Evolutionary conservation across 305 asterid genomes (phyloP), one percentile per base, ranked within the genome.

Genomic region (Plantago lanceolata): DNA sequence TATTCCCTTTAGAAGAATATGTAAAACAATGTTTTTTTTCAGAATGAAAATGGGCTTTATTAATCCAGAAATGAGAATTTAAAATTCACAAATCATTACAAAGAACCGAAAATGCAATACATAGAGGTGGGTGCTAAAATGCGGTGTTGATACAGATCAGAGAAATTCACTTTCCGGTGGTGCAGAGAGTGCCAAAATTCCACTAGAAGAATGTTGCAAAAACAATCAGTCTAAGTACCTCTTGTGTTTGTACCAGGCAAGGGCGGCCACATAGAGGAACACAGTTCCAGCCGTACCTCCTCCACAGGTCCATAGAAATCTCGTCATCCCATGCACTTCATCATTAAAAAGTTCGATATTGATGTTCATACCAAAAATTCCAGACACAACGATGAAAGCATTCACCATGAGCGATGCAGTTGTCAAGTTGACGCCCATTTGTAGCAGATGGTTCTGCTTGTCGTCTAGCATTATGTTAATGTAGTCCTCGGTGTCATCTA

Each of bases 401-500:
- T 88, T 82, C 69, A 85, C 79, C 67, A 83, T 83, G 1, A 85
- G 75, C 3, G 96, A 84, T 59, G 96, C 90, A 3, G 94, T 85
- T 5, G 85, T 77, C 49, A 91, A 31, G 81, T 80, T 75, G 48
- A 88, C 96, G 28, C 91, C 96, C 96, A 88, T 88, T 66, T 88
- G 98, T 48, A 91, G 77, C 19, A 91, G 95, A 78, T 91, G 88
- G 66, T 91, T 91, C 61, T 85, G 96, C 51, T 86, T 88, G 74
- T 86, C 96, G 31, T 90, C 97, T 72, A 88, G 72, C 95, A 88
- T 85, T 35, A 90, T 90, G 79, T 90, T 88, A 66, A 88, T 82
- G 72, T 87, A 88, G 63, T 90, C 96, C 64, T 90, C 97, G 0
- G 97, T 90, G 76, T 90, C 95, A 20, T 90, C 96, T 14, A 90